These are phyloP conservation scores for Aspergillus pseudoviridinutans DNA, from an alignment of 2,329 filamentous ascomycete genomes.

Conservation along the genomic window DNA sequence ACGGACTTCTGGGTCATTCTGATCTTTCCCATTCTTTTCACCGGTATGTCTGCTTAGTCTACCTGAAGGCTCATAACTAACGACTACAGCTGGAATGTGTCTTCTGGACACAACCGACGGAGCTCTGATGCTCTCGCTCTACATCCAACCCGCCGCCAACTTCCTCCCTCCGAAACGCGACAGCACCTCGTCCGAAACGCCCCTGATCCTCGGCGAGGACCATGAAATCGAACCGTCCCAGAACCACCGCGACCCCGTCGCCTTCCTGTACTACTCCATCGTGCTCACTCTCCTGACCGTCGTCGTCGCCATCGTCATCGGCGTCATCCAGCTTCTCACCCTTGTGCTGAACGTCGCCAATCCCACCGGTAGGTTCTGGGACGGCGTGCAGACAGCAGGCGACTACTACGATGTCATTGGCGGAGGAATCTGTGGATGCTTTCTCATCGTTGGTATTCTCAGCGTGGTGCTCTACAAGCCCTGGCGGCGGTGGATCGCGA, in stretches of 20 bases:
- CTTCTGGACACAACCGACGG: slow-evolving; percentile 89
- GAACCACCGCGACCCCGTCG: slow-evolving; percentile 72
- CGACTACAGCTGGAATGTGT: slow-evolving; percentile 75
- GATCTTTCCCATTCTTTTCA: slow-evolving; percentile 87
- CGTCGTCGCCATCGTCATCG: slow-evolving; percentile 78
- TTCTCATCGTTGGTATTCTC: slow-evolving; percentile 70
- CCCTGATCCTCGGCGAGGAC: slow-evolving; percentile 13
- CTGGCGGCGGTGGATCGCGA: slow-evolving; percentile 64
- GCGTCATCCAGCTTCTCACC: slow-evolving; percentile 76
- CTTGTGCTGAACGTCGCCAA: slow-evolving; percentile 72
- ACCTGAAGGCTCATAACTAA: background rate
- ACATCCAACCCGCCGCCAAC: slow-evolving; percentile 56
- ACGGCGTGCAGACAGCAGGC: slow-evolving; percentile 70
- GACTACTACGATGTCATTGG: slow-evolving; percentile 85
- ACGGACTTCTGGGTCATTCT: slow-evolving; percentile 92
- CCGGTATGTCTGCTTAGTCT: slow-evolving; percentile 50
- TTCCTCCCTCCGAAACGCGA: slow-evolving; percentile 32
- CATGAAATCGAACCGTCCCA: slow-evolving; percentile 20
- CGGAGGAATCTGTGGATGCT: slow-evolving; percentile 79
- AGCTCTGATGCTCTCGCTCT: slow-evolving; percentile 90
- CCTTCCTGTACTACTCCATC: slow-evolving; percentile 90
- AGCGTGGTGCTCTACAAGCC: slow-evolving; percentile 74
- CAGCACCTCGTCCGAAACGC: slow-evolving; percentile 11
- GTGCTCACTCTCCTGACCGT: slow-evolving; percentile 82
- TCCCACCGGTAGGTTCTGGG: slow-evolving; percentile 79